Evolutionary conservation across 768 basidiomycete species (phyloP).

Genomic region (Daedaleopsis nitida): DNA sequence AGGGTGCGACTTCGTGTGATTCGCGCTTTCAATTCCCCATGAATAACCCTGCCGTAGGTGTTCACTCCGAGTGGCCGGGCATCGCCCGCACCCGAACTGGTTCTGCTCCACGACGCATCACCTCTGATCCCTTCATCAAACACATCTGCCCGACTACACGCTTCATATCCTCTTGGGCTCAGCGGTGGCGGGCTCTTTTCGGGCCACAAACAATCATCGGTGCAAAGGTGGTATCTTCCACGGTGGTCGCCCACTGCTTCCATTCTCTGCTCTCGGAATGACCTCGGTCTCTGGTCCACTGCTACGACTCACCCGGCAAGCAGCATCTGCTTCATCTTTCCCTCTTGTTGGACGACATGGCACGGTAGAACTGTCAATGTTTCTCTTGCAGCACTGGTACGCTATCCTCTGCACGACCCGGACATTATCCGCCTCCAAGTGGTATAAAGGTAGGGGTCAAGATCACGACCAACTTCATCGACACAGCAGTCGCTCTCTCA

Average conservation of each 20-base stretch:
- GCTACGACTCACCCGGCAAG: not conserved
- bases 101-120: constrained; percentile 11
- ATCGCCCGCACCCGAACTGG: not conserved
- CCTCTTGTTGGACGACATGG: not conserved
- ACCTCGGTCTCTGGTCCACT: constrained; percentile 2
- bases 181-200: constrained; percentile 10
- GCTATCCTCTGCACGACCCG: not conserved
- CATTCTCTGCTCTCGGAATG: constrained; percentile 7
- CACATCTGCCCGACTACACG: not conserved
- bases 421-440: constrained; percentile 7
- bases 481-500: constrained; percentile 16
- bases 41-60: constrained; percentile 4
- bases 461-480: constrained; percentile 15
- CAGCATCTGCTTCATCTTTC: not conserved
- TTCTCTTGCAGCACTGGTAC: not conserved
- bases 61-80: not conserved
- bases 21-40: not conserved
- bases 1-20: not conserved
- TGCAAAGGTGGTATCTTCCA: too few species aligned
- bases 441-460: constrained; percentile 4
- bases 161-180: constrained; percentile 7
- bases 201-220: not conserved
- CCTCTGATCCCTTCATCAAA: not conserved
- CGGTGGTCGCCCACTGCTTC: not conserved
- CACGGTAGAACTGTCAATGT: constrained; percentile 1